Evolutionary conservation across 2,329 filamentous ascomycete species (phyloP), one percentile per base, ranked within the genome.

Genomic region (Chaetomiaceae sp.): DNA sequence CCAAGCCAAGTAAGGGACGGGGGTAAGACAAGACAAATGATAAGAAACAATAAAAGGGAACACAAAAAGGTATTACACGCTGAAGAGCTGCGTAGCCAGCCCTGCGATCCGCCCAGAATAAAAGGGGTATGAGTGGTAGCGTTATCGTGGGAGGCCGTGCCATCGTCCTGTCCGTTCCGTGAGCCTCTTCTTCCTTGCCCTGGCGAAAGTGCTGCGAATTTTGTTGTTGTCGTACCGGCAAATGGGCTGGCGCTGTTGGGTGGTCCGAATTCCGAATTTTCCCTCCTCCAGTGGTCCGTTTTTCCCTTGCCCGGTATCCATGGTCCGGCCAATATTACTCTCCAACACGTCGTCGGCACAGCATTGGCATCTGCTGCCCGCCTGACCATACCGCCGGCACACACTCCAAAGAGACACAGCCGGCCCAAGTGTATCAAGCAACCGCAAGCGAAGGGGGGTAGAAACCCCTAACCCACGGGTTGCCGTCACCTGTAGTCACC

Each of bases 31-130:
- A 52, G 49, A 50, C 48, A 51, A 50, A 52, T 42, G 45, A 58
- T 17, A 58, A 52, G 48, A 53, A 56, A 51, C 37, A 51, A 55
- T 53, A n/a, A n/a, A n/a, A 58, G 55, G 57, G 55, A 59, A 54
- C 49, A n/a, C n/a, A n/a, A n/a, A 33, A 55, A 63, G 60, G 54
- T 64, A 65, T 64, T 65, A 65, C 61, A 66, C 59, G 60, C 60
- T 60, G 61, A 62, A 62, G 57, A 63, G 60, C 60, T 59, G 55
- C 58, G 50, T 50, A 58, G 58, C 55, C 56, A 55, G 54, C 55
- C n/a, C 56, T 49, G 49, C 57, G 53, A 58, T 56, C 51, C 53
- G 52, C 52, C 46, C 51, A 49, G 45, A 58, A 50, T 45, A 52
- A 51, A 54, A 55, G 44, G 54, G 55, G 60, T 58, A 60, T 61